Base-by-base conservation (phyloP, 257 asterid genomes). In the Haberlea rhodopensis region DNA sequence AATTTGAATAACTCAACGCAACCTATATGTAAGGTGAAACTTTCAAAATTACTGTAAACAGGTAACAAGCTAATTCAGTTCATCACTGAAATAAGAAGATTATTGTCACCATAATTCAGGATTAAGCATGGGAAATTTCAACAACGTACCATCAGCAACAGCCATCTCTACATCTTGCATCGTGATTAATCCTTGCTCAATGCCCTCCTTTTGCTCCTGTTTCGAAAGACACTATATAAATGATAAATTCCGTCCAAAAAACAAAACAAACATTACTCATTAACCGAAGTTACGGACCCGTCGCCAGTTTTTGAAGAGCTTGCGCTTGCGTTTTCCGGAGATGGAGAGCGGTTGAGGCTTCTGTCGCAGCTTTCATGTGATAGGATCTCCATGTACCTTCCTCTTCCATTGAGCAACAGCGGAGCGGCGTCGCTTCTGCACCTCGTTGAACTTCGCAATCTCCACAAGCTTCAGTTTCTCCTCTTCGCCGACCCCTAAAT, bases 291-390 rank as follows among this genome's bases (percentile, higher is more conserved):
- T n/a, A 77, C 83, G 20, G 13, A 87, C 96, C 95, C 91, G 82
- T 53, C 95, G 94, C 91, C 94, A 81, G 80, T 85, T 89, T 67
- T 82, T 87, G 40, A 80, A 77, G 65, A 83, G 72, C 83, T 89
- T 89, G 78, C 88, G 97, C 76, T 87, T 75, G 32, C 95, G 95
- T 85, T 89, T 89, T 74, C 97, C 97, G 71, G 97, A 89, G 73
- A 89, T 22, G 59, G 97, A 78, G 26, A 60, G 69, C 0, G 86
- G 82, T 20, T 84, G 88, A 5, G 65, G 23, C 48, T 55, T 83
- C 78, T 73, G 91, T 24, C 64, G 90, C 6, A 89, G 89, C 72
- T 79, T 89, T 32, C 84, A 81, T 19, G 86, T 62, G 31, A 16
- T 11, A 0, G 91, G 82, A 25, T 89, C 94, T 0, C 97, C 95